Base-by-base conservation (phyloP, 2,329 filamentous ascomycete species). In the Pseudocercospora eumusae region DNA sequence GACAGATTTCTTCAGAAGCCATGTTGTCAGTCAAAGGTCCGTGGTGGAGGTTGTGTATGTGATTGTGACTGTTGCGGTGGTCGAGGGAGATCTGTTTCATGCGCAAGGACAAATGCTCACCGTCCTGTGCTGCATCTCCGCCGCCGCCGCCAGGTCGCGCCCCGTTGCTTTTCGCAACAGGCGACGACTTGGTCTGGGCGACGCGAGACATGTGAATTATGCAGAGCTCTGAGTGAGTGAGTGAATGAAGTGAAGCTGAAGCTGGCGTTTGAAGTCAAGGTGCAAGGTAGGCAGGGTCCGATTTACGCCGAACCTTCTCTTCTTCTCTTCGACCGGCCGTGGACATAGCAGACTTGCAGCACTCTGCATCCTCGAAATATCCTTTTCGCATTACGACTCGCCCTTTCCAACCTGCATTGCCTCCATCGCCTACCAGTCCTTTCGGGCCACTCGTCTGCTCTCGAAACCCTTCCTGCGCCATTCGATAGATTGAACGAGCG, bases 1-100 rank as follows among this genome's bases (percentile, higher is more conserved):
- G 95, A 80, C 95, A 99, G 74, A 93, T 90, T 78, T 97, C 92
- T 68, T 59, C 60, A 36, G 56, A 15, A 20, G 52, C 27, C 52
- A 54, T 40, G 28, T 36, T 54, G 52, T 54, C 21, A 54, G 52
- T 54, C 52, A 40, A 54, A 54, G 52, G 55, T n/a, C 28, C 36
- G 42, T 21, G 10, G 25, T 27, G 9, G 66, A 64, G 36, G 23
- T 47, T 53, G 44, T 49, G 50, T n/a, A 20, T 25, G n/a, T 36
- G 13, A 33, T 52, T 23, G 25, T 40, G 5, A 36, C 36, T 21
- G 47, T 50, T 3, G 53, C 44, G 42, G 49, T 57, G 33, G 21
- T 28, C 50, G 11, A 67, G 56, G 56, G 52, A 59, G 65, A 70
- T 60, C 40, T 60, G 66, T 44, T 61, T 60, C 47, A 66, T 63